Evolutionary conservation across 352 stramenopile genomes (phyloP).

Genomic region (Pythium sp.): DNA sequence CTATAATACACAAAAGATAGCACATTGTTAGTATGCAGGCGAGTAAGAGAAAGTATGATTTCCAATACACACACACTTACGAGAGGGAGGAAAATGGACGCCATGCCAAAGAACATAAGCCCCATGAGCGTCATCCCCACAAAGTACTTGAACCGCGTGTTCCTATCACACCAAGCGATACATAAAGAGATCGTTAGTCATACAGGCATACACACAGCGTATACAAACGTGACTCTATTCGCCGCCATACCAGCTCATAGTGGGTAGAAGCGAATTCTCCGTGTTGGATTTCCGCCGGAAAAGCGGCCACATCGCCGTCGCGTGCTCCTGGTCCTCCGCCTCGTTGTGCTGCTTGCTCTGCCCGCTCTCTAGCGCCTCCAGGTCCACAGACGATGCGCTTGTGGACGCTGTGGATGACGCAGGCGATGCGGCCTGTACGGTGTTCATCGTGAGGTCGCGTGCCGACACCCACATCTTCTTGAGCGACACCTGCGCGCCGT

Average conservation of each 20-base stretch:
- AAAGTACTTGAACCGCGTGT: constrained; percentile 83
- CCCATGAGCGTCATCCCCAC: constrained; percentile 64
- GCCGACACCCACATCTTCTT: constrained; percentile 67
- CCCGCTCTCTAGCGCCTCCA: constrained; percentile 49
- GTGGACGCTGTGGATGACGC: constrained; percentile 12
- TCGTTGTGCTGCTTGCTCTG: constrained; percentile 19
- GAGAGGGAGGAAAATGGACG: constrained; percentile 72
- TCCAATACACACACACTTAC: constrained; percentile 18
- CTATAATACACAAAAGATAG: constrained; percentile 20
- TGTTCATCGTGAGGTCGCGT: constrained; percentile 46
- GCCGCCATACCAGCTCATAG: constrained; percentile 53
- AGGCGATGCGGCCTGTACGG: constrained; percentile 11
- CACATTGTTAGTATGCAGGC: background rate
- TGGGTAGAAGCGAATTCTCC: constrained; percentile 31
- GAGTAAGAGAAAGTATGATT: background rate
- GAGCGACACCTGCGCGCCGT: constrained; percentile 25
- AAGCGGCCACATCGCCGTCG: constrained; percentile 33
- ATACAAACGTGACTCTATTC: background rate
- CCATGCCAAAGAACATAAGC: constrained; percentile 82
- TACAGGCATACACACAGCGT: background rate
- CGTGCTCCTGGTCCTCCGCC: constrained; percentile 22
- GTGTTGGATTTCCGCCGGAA: constrained; percentile 39
- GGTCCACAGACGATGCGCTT: constrained; percentile 10
- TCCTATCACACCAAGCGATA: constrained; percentile 28
- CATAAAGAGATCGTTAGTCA: background rate